A percentile compares a stretch with the other conserved stretches of the same genome.
phyloP scores from a whole-genome alignment of 2,329 filamentous ascomycete genomes.

The Cordyceps cicadae region DNA sequence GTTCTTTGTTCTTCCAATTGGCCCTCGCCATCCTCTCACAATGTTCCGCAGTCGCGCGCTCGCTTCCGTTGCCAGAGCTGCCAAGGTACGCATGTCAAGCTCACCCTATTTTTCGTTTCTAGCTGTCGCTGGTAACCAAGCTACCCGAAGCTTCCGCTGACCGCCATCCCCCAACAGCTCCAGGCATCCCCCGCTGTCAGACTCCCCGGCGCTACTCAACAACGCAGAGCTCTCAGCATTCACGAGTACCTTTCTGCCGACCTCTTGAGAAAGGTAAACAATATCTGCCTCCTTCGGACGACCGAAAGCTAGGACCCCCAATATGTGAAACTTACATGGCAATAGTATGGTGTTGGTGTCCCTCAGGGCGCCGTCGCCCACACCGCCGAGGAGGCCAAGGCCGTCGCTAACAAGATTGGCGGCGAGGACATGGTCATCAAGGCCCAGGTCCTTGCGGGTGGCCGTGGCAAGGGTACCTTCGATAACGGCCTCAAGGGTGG shows the following conservation, averaged over 20 bases:
- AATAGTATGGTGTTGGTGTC: conserved; percentile 86
- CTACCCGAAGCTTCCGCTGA: conserved; percentile 16
- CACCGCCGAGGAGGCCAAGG: conserved; percentile 78
- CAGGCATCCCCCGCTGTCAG: conserved; percentile 40
- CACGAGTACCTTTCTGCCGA: conserved; percentile 97
- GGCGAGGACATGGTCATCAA: conserved; percentile 99
- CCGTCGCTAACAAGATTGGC: conserved; percentile 82
- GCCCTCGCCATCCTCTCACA: conserved; percentile 24
- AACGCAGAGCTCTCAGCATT: conserved; percentile 84
- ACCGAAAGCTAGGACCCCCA: neutral
- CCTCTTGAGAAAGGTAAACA: conserved; percentile 64
- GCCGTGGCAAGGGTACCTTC: conserved; percentile 94
- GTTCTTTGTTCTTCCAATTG: conserved; percentile 10
- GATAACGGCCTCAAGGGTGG: conserved; percentile 98
- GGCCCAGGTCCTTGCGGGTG: conserved; percentile 95
- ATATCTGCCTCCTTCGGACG: conserved; percentile 6
- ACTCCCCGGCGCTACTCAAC: conserved; percentile 61
- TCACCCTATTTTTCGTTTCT: conserved; percentile 12
- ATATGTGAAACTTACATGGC: conserved; percentile 14
- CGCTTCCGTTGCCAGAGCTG: conserved; percentile 69
- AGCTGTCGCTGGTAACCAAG: neutral
- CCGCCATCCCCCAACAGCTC: neutral
- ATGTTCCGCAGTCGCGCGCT: conserved; percentile 86
- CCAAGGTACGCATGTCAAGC: conserved; percentile 52
- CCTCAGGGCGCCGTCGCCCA: conserved; percentile 81